phyloP scores from a whole-genome alignment of 2,329 filamentous ascomycete species.

The Xylaria sp. region DNA sequence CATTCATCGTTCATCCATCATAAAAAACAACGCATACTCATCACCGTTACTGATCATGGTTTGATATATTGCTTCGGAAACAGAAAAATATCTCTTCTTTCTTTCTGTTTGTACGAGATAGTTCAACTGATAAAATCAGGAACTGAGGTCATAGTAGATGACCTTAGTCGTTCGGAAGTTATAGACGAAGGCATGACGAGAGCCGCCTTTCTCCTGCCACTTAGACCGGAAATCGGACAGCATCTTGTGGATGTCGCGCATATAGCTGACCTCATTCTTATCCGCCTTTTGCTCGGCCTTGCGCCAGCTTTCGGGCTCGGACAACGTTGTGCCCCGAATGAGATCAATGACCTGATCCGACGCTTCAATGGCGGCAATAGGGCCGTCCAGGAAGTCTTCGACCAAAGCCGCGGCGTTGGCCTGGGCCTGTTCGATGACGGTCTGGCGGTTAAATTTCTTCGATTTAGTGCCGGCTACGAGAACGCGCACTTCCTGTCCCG shows the following conservation, averaged over 20 bases:
- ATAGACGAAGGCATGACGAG: constrained; percentile 78
- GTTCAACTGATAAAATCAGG: not conserved
- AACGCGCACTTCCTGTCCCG: constrained; percentile 74
- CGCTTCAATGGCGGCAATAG: constrained; percentile 82
- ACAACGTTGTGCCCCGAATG: constrained; percentile 67
- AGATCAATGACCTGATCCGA: constrained; percentile 76
- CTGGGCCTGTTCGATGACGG: constrained; percentile 77
- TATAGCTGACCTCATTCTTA: constrained; percentile 72
- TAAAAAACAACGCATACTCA: too few relatives aligned
- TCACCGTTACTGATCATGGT: too few relatives aligned
- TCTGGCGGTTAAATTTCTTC: constrained; percentile 86
- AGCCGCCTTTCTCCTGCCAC: constrained; percentile 49
- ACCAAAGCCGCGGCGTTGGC: constrained; percentile 55
- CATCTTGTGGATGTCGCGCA: constrained; percentile 75
- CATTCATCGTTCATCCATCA: too few relatives aligned
- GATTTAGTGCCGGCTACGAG: constrained; percentile 74
- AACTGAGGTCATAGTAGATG: constrained; percentile 74
- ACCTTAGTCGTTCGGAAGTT: constrained; percentile 83
- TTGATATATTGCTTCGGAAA: too few relatives aligned
- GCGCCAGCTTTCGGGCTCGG: constrained; percentile 79
- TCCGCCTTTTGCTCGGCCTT: constrained; percentile 72
- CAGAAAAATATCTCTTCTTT: not conserved
- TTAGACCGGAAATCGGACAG: constrained; percentile 57
- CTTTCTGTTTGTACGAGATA: not conserved
- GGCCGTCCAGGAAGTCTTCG: constrained; percentile 66